Percentiles rank a stretch among this genome's conserved stretches.
Evolutionary conservation across 257 asterid species (phyloP).

Genomic region (Avicennia marina): DNA sequence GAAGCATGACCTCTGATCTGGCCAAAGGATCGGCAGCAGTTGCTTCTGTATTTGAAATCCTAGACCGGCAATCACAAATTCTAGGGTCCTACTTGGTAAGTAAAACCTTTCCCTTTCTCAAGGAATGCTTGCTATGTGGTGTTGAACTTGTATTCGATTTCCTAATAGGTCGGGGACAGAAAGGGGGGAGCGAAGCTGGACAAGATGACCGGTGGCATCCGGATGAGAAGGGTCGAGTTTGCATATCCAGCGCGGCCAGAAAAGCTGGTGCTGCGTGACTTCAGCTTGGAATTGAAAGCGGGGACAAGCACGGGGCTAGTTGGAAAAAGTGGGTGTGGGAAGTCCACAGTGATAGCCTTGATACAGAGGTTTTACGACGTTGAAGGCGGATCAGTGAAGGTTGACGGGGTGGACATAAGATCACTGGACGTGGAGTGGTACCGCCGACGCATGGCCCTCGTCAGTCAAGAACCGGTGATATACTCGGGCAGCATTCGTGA

Average conservation of each 20-base stretch:
- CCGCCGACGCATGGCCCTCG: conserved; percentile 41
- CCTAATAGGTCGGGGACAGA: no score
- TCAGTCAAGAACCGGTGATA: conserved; percentile 56
- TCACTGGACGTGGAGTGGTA: conserved; percentile 32
- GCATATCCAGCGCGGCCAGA: conserved; percentile 49
- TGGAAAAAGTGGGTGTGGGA: conserved; percentile 57
- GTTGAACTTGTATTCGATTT: no score
- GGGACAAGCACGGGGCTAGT: conserved; percentile 41
- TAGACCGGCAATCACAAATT: conserved; percentile 25
- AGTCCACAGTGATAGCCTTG: conserved; percentile 42
- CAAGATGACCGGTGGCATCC: no score
- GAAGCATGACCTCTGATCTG: conserved; percentile 44
- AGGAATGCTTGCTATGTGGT: no score
- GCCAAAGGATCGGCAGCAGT: conserved; percentile 40
- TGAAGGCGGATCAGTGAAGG: conserved; percentile 30
- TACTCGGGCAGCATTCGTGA: conserved; percentile 46
- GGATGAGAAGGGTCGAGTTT: conserved; percentile 36
- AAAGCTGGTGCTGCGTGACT: conserved; percentile 34
- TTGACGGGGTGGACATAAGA: conserved; percentile 37
- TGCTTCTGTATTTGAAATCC: conserved; percentile 30
- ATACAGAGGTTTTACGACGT: conserved; percentile 54
- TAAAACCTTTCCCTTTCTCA: no score
- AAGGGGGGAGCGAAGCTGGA: conserved; percentile 39
- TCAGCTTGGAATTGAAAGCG: conserved; percentile 32
- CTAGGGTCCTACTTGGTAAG: no score